Base-by-base conservation (phyloP, 495 filamentous ascomycete genomes). In the Baudoinia panamericana region DNA sequence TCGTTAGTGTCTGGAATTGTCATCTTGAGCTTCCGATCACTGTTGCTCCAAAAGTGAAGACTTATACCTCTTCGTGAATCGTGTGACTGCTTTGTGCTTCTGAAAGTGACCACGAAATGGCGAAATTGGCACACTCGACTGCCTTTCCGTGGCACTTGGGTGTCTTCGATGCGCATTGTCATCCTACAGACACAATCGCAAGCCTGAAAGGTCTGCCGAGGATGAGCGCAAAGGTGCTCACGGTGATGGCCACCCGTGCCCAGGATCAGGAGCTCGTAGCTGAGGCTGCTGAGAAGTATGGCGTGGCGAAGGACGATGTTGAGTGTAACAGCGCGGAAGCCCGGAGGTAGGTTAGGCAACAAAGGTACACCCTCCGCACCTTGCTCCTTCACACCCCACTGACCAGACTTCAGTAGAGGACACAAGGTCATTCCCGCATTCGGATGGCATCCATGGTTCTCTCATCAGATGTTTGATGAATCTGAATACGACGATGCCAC, bases 371-470 rank as follows among this genome's bases (percentile, higher is more conserved):
- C 26, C 32, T 10, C 35, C 27, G 4, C n/a, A n/a, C n/a, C n/a
- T n/a, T n/a, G n/a, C n/a, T n/a, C n/a, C n/a, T n/a, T n/a, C n/a
- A n/a, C n/a, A n/a, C n/a, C n/a, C n/a, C 1, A 21, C 21, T 21
- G 15, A 5, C n/a, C 15, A 26, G 13, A 36, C 2, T 47, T 37
- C 46, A 38, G 29, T 18, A 27, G 38, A 48, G 29, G 54, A 36
- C 48, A 50, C 57, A 47, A 54, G 35, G 53, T 94, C 10, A 45
- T 95, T 1, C 88, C 90, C 0, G 78, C 76, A 21, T 97, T 94
- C 63, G 90, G 90, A n/a, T 94, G 88, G 85, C 90, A 97, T 58
- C 92, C 92, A 1, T 97, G 90, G 90, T 97, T 96, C 60, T 90
- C 88, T 1, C 70, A 97, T 56, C 80, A 92, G 46, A 71, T 93